A percentile compares a stretch with the other conserved stretches of the same genome.
These are phyloP conservation scores for Kalanchoe fedtschenkoi DNA, from an alignment of 164 flowering plant species.

Conservation along the genomic window DNA sequence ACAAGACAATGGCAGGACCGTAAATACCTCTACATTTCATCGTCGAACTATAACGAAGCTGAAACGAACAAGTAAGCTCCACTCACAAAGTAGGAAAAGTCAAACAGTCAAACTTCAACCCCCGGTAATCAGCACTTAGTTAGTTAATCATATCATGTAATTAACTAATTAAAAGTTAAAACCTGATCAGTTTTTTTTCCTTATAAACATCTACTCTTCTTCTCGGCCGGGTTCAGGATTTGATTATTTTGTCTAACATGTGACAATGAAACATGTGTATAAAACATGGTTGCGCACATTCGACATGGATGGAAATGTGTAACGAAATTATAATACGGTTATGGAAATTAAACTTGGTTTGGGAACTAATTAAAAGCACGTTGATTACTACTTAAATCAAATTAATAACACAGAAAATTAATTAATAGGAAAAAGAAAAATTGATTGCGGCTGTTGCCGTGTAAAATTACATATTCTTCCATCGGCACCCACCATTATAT, in stretches of 20 bases:
- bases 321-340: too few species aligned
- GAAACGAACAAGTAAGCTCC: not conserved
- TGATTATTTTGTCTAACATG: too few species aligned
- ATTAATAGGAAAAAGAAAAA: too few species aligned
- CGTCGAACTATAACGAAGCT: not conserved
- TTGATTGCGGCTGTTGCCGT: not conserved
- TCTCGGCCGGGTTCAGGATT: too few species aligned
- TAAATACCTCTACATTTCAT: not conserved
- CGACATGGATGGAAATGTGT: too few species aligned
- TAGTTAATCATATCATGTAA: not conserved
- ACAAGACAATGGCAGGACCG: not conserved
- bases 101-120: slow-evolving; percentile 31
- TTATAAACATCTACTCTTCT: too few species aligned
- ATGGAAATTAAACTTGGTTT: too few species aligned
- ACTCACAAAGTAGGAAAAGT: slow-evolving; percentile 16
- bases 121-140: slow-evolving; percentile 8
- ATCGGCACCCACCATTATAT: not conserved
- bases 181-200: not conserved
- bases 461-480: not conserved
- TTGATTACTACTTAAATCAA: too few species aligned
- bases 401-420: too few species aligned
- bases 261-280: too few species aligned
- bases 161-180: not conserved
- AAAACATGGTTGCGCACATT: too few species aligned
- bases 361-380: too few species aligned